Percentiles rank a stretch among this genome's conserved stretches.
These are phyloP conservation scores for Axilococcus clingmanii DNA, from an alignment of 139 green algal genomes.

Conservation along the genomic window DNA sequence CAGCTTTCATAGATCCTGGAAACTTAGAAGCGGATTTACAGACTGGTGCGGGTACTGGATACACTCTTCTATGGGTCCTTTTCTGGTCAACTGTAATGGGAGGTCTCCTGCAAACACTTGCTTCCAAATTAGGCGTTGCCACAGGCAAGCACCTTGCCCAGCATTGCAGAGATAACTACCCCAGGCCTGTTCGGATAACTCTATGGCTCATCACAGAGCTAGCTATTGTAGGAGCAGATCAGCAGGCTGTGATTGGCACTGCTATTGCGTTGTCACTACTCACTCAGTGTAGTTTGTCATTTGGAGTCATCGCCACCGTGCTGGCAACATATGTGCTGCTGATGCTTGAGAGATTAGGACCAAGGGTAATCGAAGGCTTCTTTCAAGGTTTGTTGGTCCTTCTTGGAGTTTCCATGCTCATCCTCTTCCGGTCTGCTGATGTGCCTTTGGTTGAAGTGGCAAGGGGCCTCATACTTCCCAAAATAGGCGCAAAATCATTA, in stretches of 20 bases:
- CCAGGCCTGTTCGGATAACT: conserved; percentile 16
- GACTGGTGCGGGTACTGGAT: conserved; percentile 25
- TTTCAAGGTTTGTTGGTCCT: conserved; percentile 23
- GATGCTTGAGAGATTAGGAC: conserved; percentile 29
- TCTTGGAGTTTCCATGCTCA: conserved; percentile 12
- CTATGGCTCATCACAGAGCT: conserved; percentile 83
- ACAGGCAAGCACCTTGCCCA: conserved; percentile 26
- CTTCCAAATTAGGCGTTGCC: conserved; percentile 26
- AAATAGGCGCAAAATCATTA: conserved; percentile 7
- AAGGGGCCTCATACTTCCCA: conserved; percentile 12
- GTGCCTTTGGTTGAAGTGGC: conserved; percentile 19
- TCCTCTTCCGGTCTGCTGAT: conserved; percentile 16
- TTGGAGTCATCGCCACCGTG: conserved; percentile 12
- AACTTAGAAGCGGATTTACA: conserved; percentile 39
- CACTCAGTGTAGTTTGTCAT: conserved; percentile 49
- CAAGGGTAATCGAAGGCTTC: conserved; percentile 21
- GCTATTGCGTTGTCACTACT: conserved; percentile 75
- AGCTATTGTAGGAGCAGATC: conserved; percentile 78
- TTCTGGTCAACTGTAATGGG: conserved; percentile 14
- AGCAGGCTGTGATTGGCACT: conserved; percentile 64
- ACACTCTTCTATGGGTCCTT: conserved; percentile 34
- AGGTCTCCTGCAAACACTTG: conserved; percentile 21
- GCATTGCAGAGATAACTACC: conserved; percentile 33
- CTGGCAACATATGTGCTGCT: conserved; percentile 27
- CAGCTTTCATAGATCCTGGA: conserved; percentile 37